Percentiles rank a stretch among this genome's conserved stretches.
phyloP scores from a whole-genome alignment of 2,329 filamentous ascomycete genomes.

The Aplosporella prunicola region DNA sequence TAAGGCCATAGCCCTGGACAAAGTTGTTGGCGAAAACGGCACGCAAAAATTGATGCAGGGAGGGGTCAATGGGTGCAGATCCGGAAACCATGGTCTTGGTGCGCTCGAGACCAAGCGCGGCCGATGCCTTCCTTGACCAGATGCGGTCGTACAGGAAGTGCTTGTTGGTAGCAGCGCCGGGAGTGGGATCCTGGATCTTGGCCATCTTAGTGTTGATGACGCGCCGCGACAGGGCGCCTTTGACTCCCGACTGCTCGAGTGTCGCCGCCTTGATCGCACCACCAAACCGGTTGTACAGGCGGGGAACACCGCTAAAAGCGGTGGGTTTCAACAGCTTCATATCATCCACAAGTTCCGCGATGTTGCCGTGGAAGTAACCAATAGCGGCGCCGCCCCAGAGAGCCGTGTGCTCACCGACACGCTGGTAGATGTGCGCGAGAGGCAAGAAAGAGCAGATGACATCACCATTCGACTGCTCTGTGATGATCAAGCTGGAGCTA shows the following conservation, averaged over 20 bases:
- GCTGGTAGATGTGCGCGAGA: conserved; percentile 86
- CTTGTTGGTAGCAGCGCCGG: conserved; percentile 52
- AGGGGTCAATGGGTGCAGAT: conserved; percentile 81
- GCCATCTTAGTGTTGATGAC: conserved; percentile 73
- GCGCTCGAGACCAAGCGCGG: conserved; percentile 72
- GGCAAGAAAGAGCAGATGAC: conserved; percentile 79
- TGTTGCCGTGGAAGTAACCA: conserved; percentile 91
- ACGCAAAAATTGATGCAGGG: conserved; percentile 79
- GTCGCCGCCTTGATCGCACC: conserved; percentile 72
- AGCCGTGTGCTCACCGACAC: conserved; percentile 67
- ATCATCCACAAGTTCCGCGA: conserved; percentile 78
- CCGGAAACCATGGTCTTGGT: conserved; percentile 70
- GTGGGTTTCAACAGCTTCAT: conserved; percentile 79
- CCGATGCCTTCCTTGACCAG: conserved; percentile 79
- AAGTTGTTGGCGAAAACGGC: conserved; percentile 72
- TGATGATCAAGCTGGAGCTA: conserved; percentile 48
- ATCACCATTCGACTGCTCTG: conserved; percentile 48
- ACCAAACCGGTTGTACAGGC: conserved; percentile 85
- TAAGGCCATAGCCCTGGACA: conserved; percentile 84
- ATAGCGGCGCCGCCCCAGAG: conserved; percentile 64
- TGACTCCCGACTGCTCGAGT: conserved; percentile 67
- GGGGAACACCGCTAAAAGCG: conserved; percentile 77
- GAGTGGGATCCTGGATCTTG: conserved; percentile 63
- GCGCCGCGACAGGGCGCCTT: conserved; percentile 70
- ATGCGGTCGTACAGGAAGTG: conserved; percentile 76